These are phyloP conservation scores for Erodium moschatum DNA, from an alignment of 441 rosid genomes.

Conservation along the genomic window DNA sequence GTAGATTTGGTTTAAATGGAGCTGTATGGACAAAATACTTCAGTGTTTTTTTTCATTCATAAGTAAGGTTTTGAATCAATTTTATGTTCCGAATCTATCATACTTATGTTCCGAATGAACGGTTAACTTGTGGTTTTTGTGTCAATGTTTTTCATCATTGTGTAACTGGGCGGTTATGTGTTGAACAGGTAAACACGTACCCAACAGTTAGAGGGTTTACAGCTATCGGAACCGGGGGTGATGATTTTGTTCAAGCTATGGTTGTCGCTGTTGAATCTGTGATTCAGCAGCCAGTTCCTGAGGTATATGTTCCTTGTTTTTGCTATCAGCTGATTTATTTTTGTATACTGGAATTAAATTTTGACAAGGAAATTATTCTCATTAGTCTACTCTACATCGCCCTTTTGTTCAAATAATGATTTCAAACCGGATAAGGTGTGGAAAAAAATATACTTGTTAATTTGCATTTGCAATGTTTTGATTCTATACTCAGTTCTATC, in stretches of 20 bases:
- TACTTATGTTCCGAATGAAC: neutral
- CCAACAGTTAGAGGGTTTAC: conserved; percentile 92
- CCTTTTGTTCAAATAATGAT: neutral
- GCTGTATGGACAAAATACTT: neutral
- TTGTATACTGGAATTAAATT: neutral
- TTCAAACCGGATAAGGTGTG: neutral
- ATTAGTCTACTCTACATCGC: neutral
- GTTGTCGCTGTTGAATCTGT: conserved; percentile 94
- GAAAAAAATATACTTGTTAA: no score
- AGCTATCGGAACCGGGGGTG: conserved; percentile 93
- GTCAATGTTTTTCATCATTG: no score
- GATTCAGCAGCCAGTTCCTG: conserved; percentile 64
- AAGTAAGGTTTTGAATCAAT: neutral
- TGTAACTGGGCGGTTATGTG: conserved; percentile 6
- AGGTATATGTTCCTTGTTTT: conserved; percentile 34
- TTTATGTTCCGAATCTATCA: neutral
- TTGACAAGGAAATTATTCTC: neutral
- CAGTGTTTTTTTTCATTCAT: neutral
- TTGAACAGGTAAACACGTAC: conserved; percentile 71
- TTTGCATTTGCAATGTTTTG: no score
- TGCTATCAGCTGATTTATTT: neutral
- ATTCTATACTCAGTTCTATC: no score
- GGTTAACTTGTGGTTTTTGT: neutral
- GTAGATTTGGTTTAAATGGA: neutral
- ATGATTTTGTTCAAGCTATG: conserved; percentile 95